Conservation (phyloP, 2,329 filamentous ascomycete species). For the Neoarthrinium moseri region DNA sequence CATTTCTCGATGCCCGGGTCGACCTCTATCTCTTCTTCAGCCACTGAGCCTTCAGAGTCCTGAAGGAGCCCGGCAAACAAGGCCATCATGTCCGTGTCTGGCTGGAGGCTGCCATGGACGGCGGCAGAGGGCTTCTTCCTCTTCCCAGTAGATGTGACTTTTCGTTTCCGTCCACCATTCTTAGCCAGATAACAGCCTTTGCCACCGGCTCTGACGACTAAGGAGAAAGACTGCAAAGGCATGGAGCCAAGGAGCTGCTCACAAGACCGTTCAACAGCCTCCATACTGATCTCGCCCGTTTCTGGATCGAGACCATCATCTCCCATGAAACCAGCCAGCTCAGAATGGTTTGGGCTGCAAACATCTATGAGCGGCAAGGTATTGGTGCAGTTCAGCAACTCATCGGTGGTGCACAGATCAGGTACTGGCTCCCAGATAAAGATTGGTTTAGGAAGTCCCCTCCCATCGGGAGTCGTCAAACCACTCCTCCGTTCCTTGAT, state of each 20-base stretch:
- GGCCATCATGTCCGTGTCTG: conserved; percentile 62
- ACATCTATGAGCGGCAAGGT: conserved; percentile 61
- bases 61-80: conserved; percentile 59
- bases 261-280: conserved; percentile 56
- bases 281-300: conserved; percentile 52
- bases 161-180: conserved; percentile 53
- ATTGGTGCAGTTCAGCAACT: conserved; percentile 64
- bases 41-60: conserved; percentile 50
- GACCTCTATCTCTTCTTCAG: conserved; percentile 58
- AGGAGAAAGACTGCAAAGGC: conserved; percentile 62
- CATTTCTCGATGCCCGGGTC: conserved; percentile 68
- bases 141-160: conserved; percentile 21
- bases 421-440: conserved; percentile 97
- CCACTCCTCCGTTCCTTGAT: conserved; percentile 60
- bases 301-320: conserved; percentile 51
- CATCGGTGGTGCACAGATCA: conserved; percentile 74
- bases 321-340: conserved; percentile 85
- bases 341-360: conserved; percentile 79
- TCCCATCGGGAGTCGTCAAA: conserved; percentile 21
- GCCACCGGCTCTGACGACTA: conserved; percentile 71
- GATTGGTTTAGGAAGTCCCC: conserved; percentile 53
- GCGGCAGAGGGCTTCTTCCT: conserved; percentile 43
- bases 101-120: conserved; percentile 50
- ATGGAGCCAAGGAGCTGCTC: conserved; percentile 63
- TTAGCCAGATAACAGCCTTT: conserved; percentile 67